phyloP scores from a whole-genome alignment of 176 grass and related monocot genomes.

The Musa acuminata region DNA sequence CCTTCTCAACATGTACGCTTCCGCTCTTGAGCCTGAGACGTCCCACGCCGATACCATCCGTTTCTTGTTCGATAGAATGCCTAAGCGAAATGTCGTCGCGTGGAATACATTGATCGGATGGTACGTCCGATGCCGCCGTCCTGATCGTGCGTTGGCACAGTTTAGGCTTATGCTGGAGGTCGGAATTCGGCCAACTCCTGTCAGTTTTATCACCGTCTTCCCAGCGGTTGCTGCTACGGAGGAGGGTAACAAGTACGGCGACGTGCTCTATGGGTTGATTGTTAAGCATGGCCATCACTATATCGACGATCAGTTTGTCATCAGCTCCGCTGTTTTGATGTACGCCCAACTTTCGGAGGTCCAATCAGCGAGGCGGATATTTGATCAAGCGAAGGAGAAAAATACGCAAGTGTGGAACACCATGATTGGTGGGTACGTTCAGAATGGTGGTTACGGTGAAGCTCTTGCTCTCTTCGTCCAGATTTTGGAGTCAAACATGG shows the following conservation, averaged over 20 bases:
- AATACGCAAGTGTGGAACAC: constrained; percentile 94
- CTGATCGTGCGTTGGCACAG: constrained; percentile 36
- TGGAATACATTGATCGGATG: constrained; percentile 78
- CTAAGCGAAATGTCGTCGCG: constrained; percentile 54
- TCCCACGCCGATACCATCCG: constrained; percentile 27
- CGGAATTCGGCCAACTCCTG: constrained; percentile 42
- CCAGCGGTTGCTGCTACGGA: constrained; percentile 15
- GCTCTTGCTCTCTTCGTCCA: constrained; percentile 51
- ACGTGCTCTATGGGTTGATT: constrained; percentile 54
- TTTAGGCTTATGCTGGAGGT: constrained; percentile 49
- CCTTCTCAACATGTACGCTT: constrained; percentile 88
- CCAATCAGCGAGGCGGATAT: constrained; percentile 39
- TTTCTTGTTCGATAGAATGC: constrained; percentile 68
- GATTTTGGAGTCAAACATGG: constrained; percentile 39
- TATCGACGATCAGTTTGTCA: constrained; percentile 50
- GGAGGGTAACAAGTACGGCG: constrained; percentile 5
- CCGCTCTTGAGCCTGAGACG: constrained; percentile 1
- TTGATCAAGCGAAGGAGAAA: constrained; percentile 42
- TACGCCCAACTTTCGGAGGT: constrained; percentile 42
- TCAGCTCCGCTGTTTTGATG: constrained; percentile 59
- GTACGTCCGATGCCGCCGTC: constrained; percentile 51
- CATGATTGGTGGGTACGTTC: constrained; percentile 74
- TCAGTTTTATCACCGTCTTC: constrained; percentile 69
- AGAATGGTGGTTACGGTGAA: constrained; percentile 48
- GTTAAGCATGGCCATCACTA: constrained; percentile 61